These are phyloP conservation scores for Paecilomyces variotii DNA, from an alignment of 2,329 filamentous ascomycete genomes.

Conservation along the genomic window DNA sequence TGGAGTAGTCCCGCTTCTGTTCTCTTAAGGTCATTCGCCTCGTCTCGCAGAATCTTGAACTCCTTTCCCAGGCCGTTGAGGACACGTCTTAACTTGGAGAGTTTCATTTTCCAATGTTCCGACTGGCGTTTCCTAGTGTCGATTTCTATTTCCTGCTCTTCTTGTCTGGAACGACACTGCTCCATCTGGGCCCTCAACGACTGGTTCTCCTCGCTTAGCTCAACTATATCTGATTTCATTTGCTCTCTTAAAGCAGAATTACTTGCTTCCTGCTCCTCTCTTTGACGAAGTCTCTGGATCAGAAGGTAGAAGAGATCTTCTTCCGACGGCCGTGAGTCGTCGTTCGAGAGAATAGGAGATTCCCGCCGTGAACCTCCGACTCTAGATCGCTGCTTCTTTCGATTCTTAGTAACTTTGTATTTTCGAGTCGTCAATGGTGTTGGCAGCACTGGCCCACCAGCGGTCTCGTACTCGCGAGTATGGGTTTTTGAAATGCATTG, in stretches of 20 bases:
- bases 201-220: constrained; percentile 21
- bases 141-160: constrained; percentile 14
- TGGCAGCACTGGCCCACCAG: background rate
- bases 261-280: constrained; percentile 25
- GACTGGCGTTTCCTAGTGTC: constrained; percentile 15
- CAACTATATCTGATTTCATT: constrained; percentile 17
- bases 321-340: constrained; percentile 17
- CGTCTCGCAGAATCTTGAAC: constrained; percentile 22
- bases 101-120: constrained; percentile 26
- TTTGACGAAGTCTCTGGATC: constrained; percentile 23
- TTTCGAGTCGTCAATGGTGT: background rate
- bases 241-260: constrained; percentile 14
- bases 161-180: constrained; percentile 8
- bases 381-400: background rate
- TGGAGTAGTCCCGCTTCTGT: constrained; percentile 13
- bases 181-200: constrained; percentile 17
- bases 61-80: constrained; percentile 26
- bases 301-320: constrained; percentile 29
- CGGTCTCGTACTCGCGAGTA: background rate
- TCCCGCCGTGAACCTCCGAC: background rate
- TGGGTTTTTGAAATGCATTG: background rate
- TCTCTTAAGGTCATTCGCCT: constrained; percentile 20
- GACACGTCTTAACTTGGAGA: constrained; percentile 23
- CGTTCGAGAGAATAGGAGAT: background rate
- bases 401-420: background rate